A percentile compares a stretch with the other conserved stretches of the same genome.
These are phyloP conservation scores for Agapanthus africanus DNA, from an alignment of 106 monocot species.

Conservation along the genomic window DNA sequence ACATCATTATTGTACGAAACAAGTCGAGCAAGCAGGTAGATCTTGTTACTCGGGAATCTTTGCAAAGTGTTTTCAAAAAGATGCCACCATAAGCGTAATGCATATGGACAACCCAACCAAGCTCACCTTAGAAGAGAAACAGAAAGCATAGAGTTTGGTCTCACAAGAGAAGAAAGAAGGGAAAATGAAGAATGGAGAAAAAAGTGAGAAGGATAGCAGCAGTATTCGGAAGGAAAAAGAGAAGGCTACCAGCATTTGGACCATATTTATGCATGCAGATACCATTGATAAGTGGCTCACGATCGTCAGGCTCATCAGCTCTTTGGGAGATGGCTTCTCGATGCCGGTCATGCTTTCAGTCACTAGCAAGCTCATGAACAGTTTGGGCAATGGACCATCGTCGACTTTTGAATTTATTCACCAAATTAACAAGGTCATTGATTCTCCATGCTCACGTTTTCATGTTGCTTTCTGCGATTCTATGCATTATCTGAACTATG, in stretches of 20 bases:
- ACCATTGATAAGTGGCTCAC: slow-evolving; percentile 23
- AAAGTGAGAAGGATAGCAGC: too few species aligned
- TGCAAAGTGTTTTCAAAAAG: too few species aligned
- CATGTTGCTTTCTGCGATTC: not conserved
- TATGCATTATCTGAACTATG: not conserved
- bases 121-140: too few species aligned
- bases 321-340: slow-evolving; percentile 23
- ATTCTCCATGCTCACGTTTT: not conserved
- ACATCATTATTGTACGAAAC: too few species aligned
- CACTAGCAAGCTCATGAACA: slow-evolving; percentile 42
- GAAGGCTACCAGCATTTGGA: not conserved
- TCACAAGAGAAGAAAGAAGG: too few species aligned
- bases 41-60: too few species aligned
- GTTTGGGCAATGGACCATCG: slow-evolving; percentile 13
- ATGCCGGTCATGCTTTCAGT: slow-evolving; percentile 23
- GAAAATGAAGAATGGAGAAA: too few species aligned
- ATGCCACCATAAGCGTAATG: too few species aligned
- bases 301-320: slow-evolving; percentile 27
- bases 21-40: too few species aligned
- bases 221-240: slow-evolving; percentile 3
- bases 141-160: too few species aligned
- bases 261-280: slow-evolving; percentile 39
- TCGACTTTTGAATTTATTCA: not conserved
- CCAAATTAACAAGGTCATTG: not conserved
- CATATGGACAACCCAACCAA: too few species aligned